phyloP scores from a whole-genome alignment of 1,284 basidiomycete species.

The Cryptococcus floricola region DNA sequence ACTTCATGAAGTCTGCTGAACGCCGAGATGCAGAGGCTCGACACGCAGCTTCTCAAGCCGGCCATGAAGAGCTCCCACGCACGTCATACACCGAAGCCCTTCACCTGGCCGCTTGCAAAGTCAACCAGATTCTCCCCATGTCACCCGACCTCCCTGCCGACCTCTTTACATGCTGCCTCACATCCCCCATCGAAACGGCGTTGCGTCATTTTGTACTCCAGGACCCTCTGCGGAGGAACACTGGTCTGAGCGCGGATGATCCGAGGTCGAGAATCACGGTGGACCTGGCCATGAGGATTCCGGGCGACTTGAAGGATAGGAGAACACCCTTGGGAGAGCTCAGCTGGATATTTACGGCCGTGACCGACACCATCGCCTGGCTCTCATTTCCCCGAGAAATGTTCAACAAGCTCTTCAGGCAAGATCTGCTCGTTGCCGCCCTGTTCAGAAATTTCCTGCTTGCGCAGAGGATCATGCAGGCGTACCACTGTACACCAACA shows the following conservation, averaged over 20 bases:
- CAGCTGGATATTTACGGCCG: constrained; percentile 99
- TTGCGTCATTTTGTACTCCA: constrained; percentile 91
- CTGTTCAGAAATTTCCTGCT: constrained; percentile 95
- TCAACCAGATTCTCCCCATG: constrained; percentile 87
- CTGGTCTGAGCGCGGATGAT: constrained; percentile 58
- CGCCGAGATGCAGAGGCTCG: constrained; percentile 70
- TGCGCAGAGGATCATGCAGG: constrained; percentile 97
- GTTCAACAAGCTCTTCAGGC: constrained; percentile 91
- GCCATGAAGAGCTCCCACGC: constrained; percentile 53
- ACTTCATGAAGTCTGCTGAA: constrained; percentile 84
- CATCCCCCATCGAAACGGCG: constrained; percentile 96
- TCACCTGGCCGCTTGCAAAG: constrained; percentile 90
- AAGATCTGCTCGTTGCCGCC: constrained; percentile 92
- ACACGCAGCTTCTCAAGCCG: constrained; percentile 21
- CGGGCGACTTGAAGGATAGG: constrained; percentile 93
- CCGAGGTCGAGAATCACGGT: constrained; percentile 58
- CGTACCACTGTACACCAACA: constrained; percentile 95
- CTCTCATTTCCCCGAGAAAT: constrained; percentile 89
- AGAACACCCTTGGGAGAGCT: constrained; percentile 92
- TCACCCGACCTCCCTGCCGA: constrained; percentile 96
- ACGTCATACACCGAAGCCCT: constrained; percentile 81
- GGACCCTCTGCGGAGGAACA: constrained; percentile 63
- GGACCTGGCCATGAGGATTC: constrained; percentile 93
- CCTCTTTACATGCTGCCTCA: constrained; percentile 94
- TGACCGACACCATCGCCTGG: constrained; percentile 99